Evolutionary conservation across 2,329 filamentous ascomycete genomes (phyloP).

Genomic region (Stachybotrys chlorohalonatus): DNA sequence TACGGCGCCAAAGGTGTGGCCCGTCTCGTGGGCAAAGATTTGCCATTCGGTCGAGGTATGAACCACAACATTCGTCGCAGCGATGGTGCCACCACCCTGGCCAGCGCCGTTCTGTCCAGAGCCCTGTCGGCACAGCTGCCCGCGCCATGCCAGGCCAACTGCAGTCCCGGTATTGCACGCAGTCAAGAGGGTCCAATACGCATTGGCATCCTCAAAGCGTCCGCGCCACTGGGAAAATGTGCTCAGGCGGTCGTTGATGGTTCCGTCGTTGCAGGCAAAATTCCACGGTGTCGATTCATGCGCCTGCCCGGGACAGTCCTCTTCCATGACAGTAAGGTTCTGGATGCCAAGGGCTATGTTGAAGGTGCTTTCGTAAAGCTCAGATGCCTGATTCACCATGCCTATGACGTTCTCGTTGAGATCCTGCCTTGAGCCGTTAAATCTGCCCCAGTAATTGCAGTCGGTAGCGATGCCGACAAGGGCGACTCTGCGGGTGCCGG

Average conservation of each 20-base stretch:
- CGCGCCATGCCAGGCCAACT: conserved; percentile 88
- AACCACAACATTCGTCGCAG: conserved; percentile 83
- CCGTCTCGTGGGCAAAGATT: conserved; percentile 87
- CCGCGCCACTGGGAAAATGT: conserved; percentile 87
- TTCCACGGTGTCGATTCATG: conserved; percentile 74
- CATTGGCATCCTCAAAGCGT: conserved; percentile 65
- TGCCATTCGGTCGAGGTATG: conserved; percentile 83
- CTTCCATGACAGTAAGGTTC: conserved; percentile 71
- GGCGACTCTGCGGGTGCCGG: conserved; percentile 81
- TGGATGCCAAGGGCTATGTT: conserved; percentile 88
- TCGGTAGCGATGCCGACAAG: conserved; percentile 88
- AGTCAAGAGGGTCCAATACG: conserved; percentile 86
- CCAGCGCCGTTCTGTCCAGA: conserved; percentile 42
- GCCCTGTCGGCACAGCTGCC: conserved; percentile 65
- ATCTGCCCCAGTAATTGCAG: conserved; percentile 72
- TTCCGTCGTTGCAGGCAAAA: conserved; percentile 54
- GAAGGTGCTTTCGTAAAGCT: conserved; percentile 82
- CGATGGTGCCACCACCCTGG: conserved; percentile 60
- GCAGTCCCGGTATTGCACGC: conserved; percentile 74
- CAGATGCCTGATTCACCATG: conserved; percentile 78
- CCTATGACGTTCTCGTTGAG: conserved; percentile 68
- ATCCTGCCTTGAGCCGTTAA: conserved; percentile 48
- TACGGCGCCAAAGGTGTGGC: conserved; percentile 91
- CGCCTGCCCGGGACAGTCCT: conserved; percentile 63
- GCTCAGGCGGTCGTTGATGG: conserved; percentile 72